Evolutionary conservation across 2,329 filamentous ascomycete genomes (phyloP).

Genomic region (Acephala macrosclerotiorum): DNA sequence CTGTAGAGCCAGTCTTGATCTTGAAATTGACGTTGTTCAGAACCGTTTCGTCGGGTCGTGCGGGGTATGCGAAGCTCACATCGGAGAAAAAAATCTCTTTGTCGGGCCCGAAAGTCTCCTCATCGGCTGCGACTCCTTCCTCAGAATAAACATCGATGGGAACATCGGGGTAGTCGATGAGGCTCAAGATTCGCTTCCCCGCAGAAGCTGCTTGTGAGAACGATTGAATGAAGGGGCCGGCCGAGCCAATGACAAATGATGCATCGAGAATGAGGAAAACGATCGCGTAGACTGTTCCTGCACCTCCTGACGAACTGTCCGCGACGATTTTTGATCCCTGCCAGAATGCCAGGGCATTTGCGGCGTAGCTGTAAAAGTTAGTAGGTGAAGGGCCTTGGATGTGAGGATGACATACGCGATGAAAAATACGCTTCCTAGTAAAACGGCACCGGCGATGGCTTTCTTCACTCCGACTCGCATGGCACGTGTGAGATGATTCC

Average conservation of each 20-base stretch:
- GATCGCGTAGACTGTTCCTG: slow-evolving; percentile 60
- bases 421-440: slow-evolving; percentile 62
- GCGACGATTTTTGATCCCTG: slow-evolving; percentile 58
- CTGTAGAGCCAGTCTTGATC: slow-evolving; percentile 45
- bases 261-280: slow-evolving; percentile 61
- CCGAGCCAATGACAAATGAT: slow-evolving; percentile 41
- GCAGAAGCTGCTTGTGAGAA: slow-evolving; percentile 53
- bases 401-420: slow-evolving; percentile 54
- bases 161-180: slow-evolving; percentile 50
- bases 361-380: slow-evolving; percentile 51
- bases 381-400: neutral
- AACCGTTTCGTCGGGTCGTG: slow-evolving; percentile 40
- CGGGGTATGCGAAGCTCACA: slow-evolving; percentile 46
- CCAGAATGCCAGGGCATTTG: slow-evolving; percentile 67
- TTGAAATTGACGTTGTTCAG: slow-evolving; percentile 43
- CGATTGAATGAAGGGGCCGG: slow-evolving; percentile 38
- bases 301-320: slow-evolving; percentile 38
- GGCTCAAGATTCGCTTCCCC: slow-evolving; percentile 52
- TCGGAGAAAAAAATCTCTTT: slow-evolving; percentile 44
- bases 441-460: slow-evolving; percentile 54
- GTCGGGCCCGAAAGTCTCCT: slow-evolving; percentile 29
- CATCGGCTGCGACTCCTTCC: slow-evolving; percentile 33
- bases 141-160: slow-evolving; percentile 46
- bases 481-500: slow-evolving; percentile 51
- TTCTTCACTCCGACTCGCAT: slow-evolving; percentile 57